A percentile compares a stretch with the other conserved stretches of the same genome.
Evolutionary conservation across 2,329 filamentous ascomycete species (phyloP).

Genomic region (Cladophialophora yegresii): DNA sequence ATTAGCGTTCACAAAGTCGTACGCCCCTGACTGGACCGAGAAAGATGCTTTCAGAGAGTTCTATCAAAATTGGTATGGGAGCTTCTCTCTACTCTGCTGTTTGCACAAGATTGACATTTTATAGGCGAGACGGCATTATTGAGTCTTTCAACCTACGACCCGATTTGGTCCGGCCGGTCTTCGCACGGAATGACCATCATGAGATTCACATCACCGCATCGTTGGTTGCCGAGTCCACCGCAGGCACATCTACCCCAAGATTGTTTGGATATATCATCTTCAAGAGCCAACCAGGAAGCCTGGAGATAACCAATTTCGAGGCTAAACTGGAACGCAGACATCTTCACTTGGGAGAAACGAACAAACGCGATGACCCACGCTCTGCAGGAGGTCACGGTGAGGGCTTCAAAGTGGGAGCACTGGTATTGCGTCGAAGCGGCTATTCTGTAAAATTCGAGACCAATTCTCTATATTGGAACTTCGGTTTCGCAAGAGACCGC

Average conservation of each 20-base stretch:
- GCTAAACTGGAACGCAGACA: conserved; percentile 27
- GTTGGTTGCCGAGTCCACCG: background rate
- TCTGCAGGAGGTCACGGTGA: conserved; percentile 38
- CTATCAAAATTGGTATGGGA: conserved; percentile 32
- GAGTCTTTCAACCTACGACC: conserved; percentile 16
- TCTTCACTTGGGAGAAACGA: conserved; percentile 21
- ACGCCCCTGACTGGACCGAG: conserved; percentile 14
- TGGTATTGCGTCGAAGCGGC: conserved; percentile 36
- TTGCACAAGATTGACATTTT: background rate
- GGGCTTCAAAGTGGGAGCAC: conserved; percentile 38
- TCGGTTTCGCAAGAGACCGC: conserved; percentile 10
- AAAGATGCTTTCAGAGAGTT: conserved; percentile 32
- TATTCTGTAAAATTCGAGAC: conserved; percentile 32
- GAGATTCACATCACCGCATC: conserved; percentile 20
- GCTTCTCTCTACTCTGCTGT: background rate
- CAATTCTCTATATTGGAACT: conserved; percentile 34
- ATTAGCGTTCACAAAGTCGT: background rate
- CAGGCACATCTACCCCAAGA: background rate
- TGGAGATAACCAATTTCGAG: conserved; percentile 38
- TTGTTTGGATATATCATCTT: conserved; percentile 37
- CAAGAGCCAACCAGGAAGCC: conserved; percentile 24
- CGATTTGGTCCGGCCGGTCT: background rate
- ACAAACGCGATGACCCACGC: conserved; percentile 26
- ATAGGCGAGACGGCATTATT: conserved; percentile 32
- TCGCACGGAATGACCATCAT: conserved; percentile 5